phyloP scores from a whole-genome alignment of 106 monocot species.

The Amphibolis antarctica region DNA sequence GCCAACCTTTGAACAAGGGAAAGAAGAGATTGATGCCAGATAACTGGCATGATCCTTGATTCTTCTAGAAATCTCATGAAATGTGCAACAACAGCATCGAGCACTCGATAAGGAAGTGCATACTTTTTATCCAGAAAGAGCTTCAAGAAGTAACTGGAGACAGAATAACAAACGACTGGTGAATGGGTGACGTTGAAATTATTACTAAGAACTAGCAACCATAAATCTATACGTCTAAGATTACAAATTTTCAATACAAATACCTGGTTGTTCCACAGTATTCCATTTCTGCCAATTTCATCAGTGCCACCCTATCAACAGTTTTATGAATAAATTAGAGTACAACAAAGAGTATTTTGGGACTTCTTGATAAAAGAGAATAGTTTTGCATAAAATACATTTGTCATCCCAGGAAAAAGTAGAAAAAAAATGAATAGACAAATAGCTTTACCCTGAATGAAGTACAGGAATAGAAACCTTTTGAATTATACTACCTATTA shows the following conservation, averaged over 20 bases:
- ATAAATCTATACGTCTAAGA: no score
- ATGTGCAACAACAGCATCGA: conserved; percentile 29
- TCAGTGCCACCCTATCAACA: conserved; percentile 16
- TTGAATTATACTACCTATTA: conserved; percentile 26
- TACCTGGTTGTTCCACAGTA: conserved; percentile 35
- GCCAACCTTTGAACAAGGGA: conserved; percentile 27
- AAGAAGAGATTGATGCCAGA: conserved; percentile 33
- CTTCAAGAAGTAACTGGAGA: conserved; percentile 26
- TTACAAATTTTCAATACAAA: no score
- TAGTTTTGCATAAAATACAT: no score
- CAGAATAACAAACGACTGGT: background rate
- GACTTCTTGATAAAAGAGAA: no score
- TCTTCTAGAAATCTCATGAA: conserved; percentile 26
- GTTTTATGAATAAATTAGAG: background rate
- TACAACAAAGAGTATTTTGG: background rate
- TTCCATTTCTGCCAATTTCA: conserved; percentile 31
- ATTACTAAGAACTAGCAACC: no score
- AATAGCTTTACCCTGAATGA: conserved; percentile 17
- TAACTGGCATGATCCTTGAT: conserved; percentile 30
- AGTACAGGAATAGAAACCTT: conserved; percentile 21
- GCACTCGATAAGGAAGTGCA: conserved; percentile 25
- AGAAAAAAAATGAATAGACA: background rate
- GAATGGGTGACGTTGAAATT: no score
- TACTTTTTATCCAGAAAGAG: conserved; percentile 25
- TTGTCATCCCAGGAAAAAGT: background rate